Evolutionary conservation across 768 basidiomycete genomes (phyloP).

Genomic region (Asterophora parasitica): DNA sequence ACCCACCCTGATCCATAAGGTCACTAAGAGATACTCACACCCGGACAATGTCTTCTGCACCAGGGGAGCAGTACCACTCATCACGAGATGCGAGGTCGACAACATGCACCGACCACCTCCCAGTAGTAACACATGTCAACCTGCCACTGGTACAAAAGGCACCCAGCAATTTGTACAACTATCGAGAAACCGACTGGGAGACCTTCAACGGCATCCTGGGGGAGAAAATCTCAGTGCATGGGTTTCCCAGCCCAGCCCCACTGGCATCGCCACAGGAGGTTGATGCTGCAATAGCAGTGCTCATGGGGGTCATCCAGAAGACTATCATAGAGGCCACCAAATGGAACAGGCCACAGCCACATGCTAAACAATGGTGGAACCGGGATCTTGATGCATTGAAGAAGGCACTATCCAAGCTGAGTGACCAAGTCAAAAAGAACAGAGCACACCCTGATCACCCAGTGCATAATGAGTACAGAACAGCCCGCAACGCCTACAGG

Average conservation of each 20-base stretch:
- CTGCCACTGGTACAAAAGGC: not conserved
- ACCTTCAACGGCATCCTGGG: too few relatives aligned
- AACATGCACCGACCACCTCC: not conserved
- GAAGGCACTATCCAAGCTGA: not conserved
- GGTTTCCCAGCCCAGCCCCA: too few relatives aligned
- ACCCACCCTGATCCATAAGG: too few relatives aligned
- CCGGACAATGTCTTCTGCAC: constrained; percentile 1
- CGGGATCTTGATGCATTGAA: not conserved
- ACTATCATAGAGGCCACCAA: too few relatives aligned
- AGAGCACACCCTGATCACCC: too few relatives aligned
- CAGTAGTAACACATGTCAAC: not conserved
- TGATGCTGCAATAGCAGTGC: too few relatives aligned
- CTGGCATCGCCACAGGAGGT: too few relatives aligned
- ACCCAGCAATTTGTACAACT: not conserved
- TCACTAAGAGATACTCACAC: not conserved
- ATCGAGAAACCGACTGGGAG: too few relatives aligned
- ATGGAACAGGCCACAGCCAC: not conserved
- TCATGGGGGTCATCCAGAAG: too few relatives aligned
- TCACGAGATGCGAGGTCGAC: constrained; percentile 1
- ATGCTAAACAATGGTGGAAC: not conserved
- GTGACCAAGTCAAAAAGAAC: too few relatives aligned
- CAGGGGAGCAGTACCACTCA: not conserved
- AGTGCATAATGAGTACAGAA: too few relatives aligned
- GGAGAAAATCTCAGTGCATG: too few relatives aligned
- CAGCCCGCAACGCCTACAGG: not conserved